Evolutionary conservation across 768 basidiomycete species (phyloP), one percentile per base, ranked within the genome.

Genomic region (Boletus fagicola): DNA sequence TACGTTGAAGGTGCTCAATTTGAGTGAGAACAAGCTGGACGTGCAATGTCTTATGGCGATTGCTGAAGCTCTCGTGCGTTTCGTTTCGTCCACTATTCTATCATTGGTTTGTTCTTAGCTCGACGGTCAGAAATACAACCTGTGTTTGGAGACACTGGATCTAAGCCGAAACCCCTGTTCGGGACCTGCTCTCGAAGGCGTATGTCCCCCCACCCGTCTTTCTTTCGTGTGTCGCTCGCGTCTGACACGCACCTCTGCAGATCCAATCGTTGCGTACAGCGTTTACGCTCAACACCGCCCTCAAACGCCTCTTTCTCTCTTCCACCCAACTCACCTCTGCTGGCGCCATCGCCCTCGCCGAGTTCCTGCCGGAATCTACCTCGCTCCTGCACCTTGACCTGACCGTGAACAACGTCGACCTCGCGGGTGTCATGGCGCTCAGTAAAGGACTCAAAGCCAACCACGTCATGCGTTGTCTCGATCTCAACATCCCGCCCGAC

Each of bases 21-120:
- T 98, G 51, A 88, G 90, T 65, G 96, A 98, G 70, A 98, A 98
- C 72, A 93, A 90, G 70, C 82, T 99, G 6, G 96, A 96, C 56
- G 82, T 90, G 1, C 76, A 80, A 10, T 92, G 92, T 52, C 76
- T 99, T 11, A 83, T 87, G 2, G 76, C 80, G 0, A 79, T 99
- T 15, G 94, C 94, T 0, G 96, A 99, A 72, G 90, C 94, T 1
- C 72, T 99, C 69, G 94, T 95, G 56, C 63, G 86, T 76, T 28
- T 16, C 6, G 1, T 33, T 54, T 31, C 10, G 4, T 28, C 18
- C 11, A 18, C 5, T 16, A 13, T 30, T 18, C 31, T 46, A 22
- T 36, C 5, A 4, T 26, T 46, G 1, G 20, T 35, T 48, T 11
- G 45, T 59, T 13, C 49, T 57, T 15, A 63, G 12, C 22, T 26